Evolutionary conservation across 1,139 yeast species (phyloP).

Genomic region (Debaryomycetaceae sp.): DNA sequence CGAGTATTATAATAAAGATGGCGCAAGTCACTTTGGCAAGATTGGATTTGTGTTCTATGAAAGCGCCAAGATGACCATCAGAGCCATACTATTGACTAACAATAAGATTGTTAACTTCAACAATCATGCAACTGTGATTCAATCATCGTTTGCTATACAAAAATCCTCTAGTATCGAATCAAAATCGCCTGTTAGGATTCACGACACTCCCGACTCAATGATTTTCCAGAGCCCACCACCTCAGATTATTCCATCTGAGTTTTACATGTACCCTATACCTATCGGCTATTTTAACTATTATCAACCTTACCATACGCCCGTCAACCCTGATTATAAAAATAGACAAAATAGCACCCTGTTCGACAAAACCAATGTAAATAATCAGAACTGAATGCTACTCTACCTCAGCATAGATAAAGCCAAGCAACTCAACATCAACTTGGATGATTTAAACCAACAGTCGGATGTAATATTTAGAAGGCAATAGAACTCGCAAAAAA

Average conservation of each 20-base stretch:
- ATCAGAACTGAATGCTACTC: neutral
- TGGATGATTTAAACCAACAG: too few species aligned
- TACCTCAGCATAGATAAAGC: too few species aligned
- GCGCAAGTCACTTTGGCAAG: constrained; percentile 25
- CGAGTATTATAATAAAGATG: constrained; percentile 26
- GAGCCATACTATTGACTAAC: constrained; percentile 39
- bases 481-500: too few species aligned
- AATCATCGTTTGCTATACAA: constrained; percentile 43
- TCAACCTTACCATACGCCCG: constrained; percentile 8
- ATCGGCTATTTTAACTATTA: constrained; percentile 7
- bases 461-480: too few species aligned
- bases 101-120: constrained; percentile 23
- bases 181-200: neutral
- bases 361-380: neutral
- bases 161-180: constrained; percentile 11
- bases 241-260: constrained; percentile 6
- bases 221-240: neutral
- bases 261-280: constrained; percentile 6
- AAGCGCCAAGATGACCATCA: constrained; percentile 36
- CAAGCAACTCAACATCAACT: too few species aligned
- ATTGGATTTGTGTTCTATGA: constrained; percentile 44
- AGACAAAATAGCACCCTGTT: neutral
- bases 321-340: neutral
- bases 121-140: constrained; percentile 25
- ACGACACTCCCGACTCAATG: constrained; percentile 1